phyloP scores from a whole-genome alignment of 2,329 filamentous ascomycete species.

The Botrytis elliptica region DNA sequence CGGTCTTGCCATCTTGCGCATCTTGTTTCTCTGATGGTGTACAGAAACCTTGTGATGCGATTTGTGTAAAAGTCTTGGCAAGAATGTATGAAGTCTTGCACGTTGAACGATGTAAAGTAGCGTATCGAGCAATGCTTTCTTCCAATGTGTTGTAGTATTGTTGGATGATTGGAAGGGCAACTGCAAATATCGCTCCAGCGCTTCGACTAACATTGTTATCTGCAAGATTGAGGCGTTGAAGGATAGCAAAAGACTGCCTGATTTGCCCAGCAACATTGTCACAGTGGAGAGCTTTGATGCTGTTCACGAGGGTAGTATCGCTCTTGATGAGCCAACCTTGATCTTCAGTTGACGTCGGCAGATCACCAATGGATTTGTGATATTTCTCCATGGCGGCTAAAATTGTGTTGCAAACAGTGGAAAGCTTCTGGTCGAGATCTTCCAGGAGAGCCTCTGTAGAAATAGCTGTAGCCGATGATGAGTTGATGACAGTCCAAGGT shows the following conservation, averaged over 20 bases:
- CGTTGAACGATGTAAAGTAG: conserved; percentile 65
- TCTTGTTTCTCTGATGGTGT: conserved; percentile 79
- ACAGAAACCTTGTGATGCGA: conserved; percentile 87
- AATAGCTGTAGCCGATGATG: conserved; percentile 22
- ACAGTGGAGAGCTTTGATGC: conserved; percentile 35
- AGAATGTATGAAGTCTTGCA: conserved; percentile 75
- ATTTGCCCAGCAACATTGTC: conserved; percentile 40
- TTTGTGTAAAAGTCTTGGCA: conserved; percentile 72
- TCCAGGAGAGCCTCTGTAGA: conserved; percentile 30
- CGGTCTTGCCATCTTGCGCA: conserved; percentile 65
- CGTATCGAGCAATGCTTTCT: conserved; percentile 57
- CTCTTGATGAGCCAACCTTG: conserved; percentile 58
- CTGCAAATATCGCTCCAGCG: conserved; percentile 58
- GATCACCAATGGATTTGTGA: conserved; percentile 52
- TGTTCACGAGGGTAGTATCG: conserved; percentile 28
- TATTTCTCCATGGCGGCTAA: conserved; percentile 78
- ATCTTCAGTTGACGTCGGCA: conserved; percentile 61
- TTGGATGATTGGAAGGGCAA: conserved; percentile 67
- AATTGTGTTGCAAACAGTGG: conserved; percentile 69
- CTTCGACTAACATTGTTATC: conserved; percentile 44
- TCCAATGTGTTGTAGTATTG: conserved; percentile 67
- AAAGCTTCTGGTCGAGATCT: conserved; percentile 56
- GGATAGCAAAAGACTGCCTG: conserved; percentile 44
- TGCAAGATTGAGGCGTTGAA: conserved; percentile 47
- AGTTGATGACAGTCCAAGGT: conserved; percentile 55